phyloP scores from a whole-genome alignment of 352 stramenopile species.

The Globisporangium okanoganense region DNA sequence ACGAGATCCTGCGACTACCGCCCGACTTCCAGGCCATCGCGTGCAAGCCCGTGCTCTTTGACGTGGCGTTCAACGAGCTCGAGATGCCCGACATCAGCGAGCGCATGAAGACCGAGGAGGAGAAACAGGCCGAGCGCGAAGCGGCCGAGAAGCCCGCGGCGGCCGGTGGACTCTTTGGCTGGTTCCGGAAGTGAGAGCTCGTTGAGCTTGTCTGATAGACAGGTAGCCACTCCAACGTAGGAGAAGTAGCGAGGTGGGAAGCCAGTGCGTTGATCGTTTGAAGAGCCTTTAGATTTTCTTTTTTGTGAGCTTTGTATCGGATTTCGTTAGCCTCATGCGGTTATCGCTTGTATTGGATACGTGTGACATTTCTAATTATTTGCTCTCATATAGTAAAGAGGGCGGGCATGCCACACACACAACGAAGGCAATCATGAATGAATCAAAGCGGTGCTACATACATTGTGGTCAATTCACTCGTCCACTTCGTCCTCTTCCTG shows the following conservation, averaged over 20 bases:
- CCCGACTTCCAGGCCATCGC: constrained; percentile 60
- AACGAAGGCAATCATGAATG: neutral
- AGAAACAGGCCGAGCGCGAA: constrained; percentile 55
- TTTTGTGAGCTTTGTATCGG: neutral
- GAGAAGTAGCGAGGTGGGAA: neutral
- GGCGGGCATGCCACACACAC: neutral
- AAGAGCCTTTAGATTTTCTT: constrained; percentile 7
- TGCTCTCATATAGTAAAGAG: neutral
- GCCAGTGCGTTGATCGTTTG: neutral
- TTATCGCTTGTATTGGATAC: neutral
- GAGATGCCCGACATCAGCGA: constrained; percentile 74
- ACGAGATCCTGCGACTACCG: constrained; percentile 63
- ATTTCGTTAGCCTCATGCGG: neutral
- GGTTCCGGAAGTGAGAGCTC: constrained; percentile 67
- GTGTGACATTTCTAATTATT: neutral
- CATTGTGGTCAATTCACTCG: constrained; percentile 18
- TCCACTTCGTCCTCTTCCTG: constrained; percentile 37
- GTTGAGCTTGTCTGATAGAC: neutral
- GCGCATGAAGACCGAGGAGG: constrained; percentile 71
- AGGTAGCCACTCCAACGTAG: neutral
- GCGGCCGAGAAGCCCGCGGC: constrained; percentile 28
- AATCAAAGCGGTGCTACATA: neutral
- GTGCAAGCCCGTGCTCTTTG: constrained; percentile 80
- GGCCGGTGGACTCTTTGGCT: constrained; percentile 60
- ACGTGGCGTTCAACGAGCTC: constrained; percentile 80